A percentile compares a stretch with the other conserved stretches of the same genome.
phyloP scores from a whole-genome alignment of 1,284 basidiomycete species.

The Ustilago shanxiensis region DNA sequence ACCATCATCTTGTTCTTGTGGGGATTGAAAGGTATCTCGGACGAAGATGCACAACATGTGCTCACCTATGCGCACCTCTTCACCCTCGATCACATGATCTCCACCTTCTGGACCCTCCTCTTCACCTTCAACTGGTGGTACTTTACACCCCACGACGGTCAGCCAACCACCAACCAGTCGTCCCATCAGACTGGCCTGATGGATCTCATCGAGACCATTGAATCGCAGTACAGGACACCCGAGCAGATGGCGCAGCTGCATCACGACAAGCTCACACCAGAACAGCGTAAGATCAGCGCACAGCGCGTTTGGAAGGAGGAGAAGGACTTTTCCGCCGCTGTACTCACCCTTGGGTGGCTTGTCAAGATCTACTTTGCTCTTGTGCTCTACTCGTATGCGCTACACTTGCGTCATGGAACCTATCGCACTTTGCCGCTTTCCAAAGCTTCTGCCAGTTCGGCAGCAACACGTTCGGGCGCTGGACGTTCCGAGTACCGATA shows the following conservation, averaged over 20 bases:
- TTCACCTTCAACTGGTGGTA: conserved; percentile 92
- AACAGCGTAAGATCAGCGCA: conserved; percentile 49
- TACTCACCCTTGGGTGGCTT: conserved; percentile 86
- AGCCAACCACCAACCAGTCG: conserved; percentile 53
- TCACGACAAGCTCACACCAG: conserved; percentile 71
- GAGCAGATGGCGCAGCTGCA: conserved; percentile 63
- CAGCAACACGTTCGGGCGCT: conserved; percentile 46
- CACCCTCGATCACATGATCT: conserved; percentile 89
- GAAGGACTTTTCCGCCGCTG: conserved; percentile 81
- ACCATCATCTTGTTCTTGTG: conserved; percentile 85
- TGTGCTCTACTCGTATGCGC: conserved; percentile 91
- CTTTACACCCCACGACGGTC: conserved; percentile 86
- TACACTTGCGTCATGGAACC: conserved; percentile 89
- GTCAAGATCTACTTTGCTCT: conserved; percentile 94
- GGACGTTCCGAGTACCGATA: conserved; percentile 49
- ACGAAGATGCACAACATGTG: conserved; percentile 74
- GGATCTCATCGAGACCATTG: conserved; percentile 68
- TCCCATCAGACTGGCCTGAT: conserved; percentile 66
- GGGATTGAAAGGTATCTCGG: conserved; percentile 86
- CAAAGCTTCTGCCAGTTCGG: conserved; percentile 74
- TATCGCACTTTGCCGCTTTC: conserved; percentile 84
- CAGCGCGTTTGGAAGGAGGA: conserved; percentile 84
- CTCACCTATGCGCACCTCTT: conserved; percentile 93
- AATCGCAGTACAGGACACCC: conserved; percentile 61
- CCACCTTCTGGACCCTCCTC: conserved; percentile 89